A percentile compares a stretch with the other conserved stretches of the same genome.
Conservation (phyloP, 257 asterid genomes). For the Solanum habrochaites region DNA sequence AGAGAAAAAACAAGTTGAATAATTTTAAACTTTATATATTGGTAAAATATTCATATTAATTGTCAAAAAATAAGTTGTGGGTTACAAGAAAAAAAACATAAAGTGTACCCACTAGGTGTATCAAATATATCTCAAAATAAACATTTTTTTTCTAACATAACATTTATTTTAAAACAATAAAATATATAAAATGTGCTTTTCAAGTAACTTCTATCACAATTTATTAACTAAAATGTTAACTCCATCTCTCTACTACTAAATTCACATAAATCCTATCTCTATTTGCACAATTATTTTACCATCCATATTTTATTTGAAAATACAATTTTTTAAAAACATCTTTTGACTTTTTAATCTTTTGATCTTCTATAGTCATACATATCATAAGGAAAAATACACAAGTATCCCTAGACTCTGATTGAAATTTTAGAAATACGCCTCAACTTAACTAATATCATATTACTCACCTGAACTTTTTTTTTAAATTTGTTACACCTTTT, state of each 20-base stretch:
- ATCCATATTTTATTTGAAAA: not conserved
- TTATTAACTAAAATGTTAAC: not conserved
- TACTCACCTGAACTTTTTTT: too few species aligned
- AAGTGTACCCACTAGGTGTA: too few species aligned
- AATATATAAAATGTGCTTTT: not conserved
- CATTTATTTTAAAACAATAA: not conserved
- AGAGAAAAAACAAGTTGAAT: not conserved
- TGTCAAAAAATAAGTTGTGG: not conserved
- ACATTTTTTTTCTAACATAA: not conserved
- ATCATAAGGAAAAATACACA: too few species aligned
- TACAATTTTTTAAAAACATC: too few species aligned
- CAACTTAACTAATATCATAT: too few species aligned
- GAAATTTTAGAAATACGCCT: too few species aligned
- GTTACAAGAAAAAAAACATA: not conserved
- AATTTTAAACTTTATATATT: not conserved
- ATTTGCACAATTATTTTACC: not conserved
- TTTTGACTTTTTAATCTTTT: too few species aligned
- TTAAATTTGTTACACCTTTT: too few species aligned
- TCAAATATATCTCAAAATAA: not conserved
- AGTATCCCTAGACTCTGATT: too few species aligned
- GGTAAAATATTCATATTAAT: not conserved
- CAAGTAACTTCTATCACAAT: not conserved
- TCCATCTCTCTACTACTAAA: not conserved
- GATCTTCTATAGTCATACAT: not conserved
- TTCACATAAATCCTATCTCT: not conserved